A percentile compares a stretch with the other conserved stretches of the same genome.
Evolutionary conservation across 1,284 basidiomycete species (phyloP).

Genomic region (Pascua guehoae): DNA sequence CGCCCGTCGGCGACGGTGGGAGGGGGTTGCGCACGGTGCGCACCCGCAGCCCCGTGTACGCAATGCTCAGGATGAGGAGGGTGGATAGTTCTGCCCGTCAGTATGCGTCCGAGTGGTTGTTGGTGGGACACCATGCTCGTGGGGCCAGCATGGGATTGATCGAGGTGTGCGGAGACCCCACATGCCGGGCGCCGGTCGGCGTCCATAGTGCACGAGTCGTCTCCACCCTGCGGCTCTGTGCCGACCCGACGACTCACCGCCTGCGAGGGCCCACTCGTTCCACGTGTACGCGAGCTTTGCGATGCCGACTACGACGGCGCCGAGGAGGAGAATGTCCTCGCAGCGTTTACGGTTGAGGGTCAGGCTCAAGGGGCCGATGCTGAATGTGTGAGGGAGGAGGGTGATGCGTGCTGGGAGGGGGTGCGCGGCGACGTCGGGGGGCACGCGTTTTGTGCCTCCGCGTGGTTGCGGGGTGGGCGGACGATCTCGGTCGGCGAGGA

Average conservation of each 20-base stretch:
- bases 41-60: conserved; percentile 25
- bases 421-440: conserved; percentile 15
- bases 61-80: conserved; percentile 10
- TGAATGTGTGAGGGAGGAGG: conserved; percentile 22
- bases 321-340: conserved; percentile 38
- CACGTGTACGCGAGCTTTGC: conserved; percentile 30
- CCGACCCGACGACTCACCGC: conserved; percentile 26
- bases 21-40: conserved; percentile 3
- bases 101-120: not conserved
- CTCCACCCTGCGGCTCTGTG: too few relatives aligned
- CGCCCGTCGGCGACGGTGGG: conserved; percentile 3
- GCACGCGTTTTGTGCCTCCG: not conserved
- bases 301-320: conserved; percentile 31
- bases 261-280: conserved; percentile 42
- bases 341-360: conserved; percentile 33
- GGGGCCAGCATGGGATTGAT: too few relatives aligned
- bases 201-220: too few relatives aligned
- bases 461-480: too few relatives aligned
- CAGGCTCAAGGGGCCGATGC: conserved; percentile 7
- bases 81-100: conserved; percentile 13
- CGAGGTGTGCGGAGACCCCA: too few relatives aligned
- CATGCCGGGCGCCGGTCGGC: not conserved
- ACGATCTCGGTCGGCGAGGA: not conserved
- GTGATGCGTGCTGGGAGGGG: conserved; percentile 19
- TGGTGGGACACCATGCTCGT: too few relatives aligned